phyloP scores from a whole-genome alignment of 345 rosid species.

The Noccaea caerulescens region DNA sequence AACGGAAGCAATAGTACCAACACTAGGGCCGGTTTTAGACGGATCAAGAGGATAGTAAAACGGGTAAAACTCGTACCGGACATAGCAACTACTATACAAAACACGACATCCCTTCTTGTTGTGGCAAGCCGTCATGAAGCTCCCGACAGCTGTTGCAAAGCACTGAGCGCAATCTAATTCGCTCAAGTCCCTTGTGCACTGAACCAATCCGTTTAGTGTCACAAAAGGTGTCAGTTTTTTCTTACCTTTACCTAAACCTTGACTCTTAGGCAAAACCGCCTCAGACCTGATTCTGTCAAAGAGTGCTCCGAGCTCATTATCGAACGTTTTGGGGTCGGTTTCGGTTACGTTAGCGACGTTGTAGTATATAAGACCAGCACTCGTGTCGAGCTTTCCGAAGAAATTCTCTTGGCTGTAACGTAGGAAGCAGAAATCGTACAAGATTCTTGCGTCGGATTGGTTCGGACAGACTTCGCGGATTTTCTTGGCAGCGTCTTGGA shows the following conservation, averaged over 20 bases:
- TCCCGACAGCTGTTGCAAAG: conserved; percentile 61
- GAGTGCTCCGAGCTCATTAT: conserved; percentile 55
- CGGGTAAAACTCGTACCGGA: conserved; percentile 79
- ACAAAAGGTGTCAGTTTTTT: conserved; percentile 53
- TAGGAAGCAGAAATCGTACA: conserved; percentile 73
- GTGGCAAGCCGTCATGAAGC: conserved; percentile 56
- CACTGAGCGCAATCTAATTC: conserved; percentile 70
- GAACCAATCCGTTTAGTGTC: conserved; percentile 70
- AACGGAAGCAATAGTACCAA: conserved; percentile 29
- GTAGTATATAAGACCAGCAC: conserved; percentile 52
- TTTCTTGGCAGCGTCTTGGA: conserved; percentile 63
- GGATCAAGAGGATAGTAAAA: conserved; percentile 73
- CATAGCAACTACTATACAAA: conserved; percentile 70
- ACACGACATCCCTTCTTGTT: conserved; percentile 66
- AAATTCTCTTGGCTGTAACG: conserved; percentile 54
- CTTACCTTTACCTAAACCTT: conserved; percentile 70
- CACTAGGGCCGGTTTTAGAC: conserved; percentile 30
- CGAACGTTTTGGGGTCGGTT: conserved; percentile 50
- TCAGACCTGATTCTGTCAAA: conserved; percentile 54
- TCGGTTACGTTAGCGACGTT: conserved; percentile 64
- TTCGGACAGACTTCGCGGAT: conserved; percentile 58
- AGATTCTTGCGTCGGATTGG: conserved; percentile 66
- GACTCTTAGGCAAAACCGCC: conserved; percentile 51
- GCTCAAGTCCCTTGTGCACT: conserved; percentile 71
- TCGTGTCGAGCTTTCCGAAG: conserved; percentile 58